Percentiles rank a stretch among this genome's conserved stretches.
These are phyloP conservation scores for Symbiodinium natans DNA, from an alignment of 73 alveolate genomes.

Conservation along the genomic window DNA sequence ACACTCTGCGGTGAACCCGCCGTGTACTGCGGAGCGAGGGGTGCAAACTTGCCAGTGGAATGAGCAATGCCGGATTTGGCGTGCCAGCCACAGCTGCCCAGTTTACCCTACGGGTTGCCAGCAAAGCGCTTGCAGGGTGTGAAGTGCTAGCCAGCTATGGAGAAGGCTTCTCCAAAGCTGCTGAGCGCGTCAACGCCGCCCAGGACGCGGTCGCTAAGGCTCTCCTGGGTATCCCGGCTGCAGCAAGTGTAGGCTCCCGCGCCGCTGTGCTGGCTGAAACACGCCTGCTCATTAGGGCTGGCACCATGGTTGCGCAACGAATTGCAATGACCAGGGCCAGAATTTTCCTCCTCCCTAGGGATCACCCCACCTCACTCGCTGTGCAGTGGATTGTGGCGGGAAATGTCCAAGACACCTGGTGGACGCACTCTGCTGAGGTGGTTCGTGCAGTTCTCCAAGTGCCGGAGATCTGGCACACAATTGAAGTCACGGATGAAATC, in stretches of 20 bases:
- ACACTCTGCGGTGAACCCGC: not conserved
- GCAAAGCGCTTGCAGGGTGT: not conserved
- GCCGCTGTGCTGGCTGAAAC: constrained; percentile 11
- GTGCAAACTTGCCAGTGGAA: not conserved
- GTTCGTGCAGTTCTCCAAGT: not conserved
- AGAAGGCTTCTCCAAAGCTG: not conserved
- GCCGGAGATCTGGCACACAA: not conserved
- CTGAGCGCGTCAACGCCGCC: not conserved
- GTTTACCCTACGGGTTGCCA: not conserved
- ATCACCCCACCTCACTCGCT: not conserved
- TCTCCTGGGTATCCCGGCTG: not conserved
- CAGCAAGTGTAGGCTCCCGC: not conserved
- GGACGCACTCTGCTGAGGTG: not conserved
- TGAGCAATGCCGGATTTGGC: not conserved
- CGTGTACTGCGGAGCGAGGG: not conserved
- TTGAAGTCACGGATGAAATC: not conserved
- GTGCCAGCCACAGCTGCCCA: not conserved
- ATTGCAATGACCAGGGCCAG: constrained; percentile 9
- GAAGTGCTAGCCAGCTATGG: not conserved
- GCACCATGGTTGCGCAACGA: not conserved
- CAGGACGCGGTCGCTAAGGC: constrained; percentile 18
- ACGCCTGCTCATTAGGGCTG: not conserved
- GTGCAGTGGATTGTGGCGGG: not conserved
- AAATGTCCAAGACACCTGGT: not conserved
- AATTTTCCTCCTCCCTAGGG: too few species aligned